A percentile compares a stretch with the other conserved stretches of the same genome.
These are phyloP conservation scores for Ceriops zippeliana DNA, from an alignment of 345 rosid species.

Conservation along the genomic window DNA sequence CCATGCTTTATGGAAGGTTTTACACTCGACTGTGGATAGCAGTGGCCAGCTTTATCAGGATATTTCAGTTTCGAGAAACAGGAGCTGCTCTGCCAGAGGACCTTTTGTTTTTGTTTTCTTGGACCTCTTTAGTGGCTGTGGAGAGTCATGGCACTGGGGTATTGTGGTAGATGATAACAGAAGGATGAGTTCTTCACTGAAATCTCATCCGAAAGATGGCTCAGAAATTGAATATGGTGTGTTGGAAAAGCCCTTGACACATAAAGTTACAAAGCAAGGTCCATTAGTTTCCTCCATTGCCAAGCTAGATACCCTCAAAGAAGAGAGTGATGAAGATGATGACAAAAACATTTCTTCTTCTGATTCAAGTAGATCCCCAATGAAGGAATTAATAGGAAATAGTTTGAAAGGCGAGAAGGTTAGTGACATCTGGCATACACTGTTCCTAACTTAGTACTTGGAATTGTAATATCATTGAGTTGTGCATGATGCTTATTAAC, in stretches of 20 bases:
- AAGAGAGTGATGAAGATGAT: slow-evolving; percentile 52
- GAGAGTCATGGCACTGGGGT: slow-evolving; percentile 78
- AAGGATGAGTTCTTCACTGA: slow-evolving; percentile 41
- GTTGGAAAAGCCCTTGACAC: slow-evolving; percentile 36
- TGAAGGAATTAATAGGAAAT: slow-evolving; percentile 37
- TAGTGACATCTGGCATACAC: slow-evolving; percentile 17
- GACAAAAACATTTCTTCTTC: slow-evolving; percentile 42
- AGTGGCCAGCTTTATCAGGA: slow-evolving; percentile 37
- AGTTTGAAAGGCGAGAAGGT: slow-evolving; percentile 48
- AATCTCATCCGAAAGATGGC: slow-evolving; percentile 39
- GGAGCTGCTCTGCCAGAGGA: slow-evolving; percentile 40
- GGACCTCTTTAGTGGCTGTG: slow-evolving; percentile 81
- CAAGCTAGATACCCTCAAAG: slow-evolving; percentile 51
- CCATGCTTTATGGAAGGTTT: slow-evolving; percentile 39
- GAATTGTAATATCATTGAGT: neutral
- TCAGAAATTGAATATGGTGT: slow-evolving; percentile 33
- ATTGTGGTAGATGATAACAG: slow-evolving; percentile 59
- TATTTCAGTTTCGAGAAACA: slow-evolving; percentile 39
- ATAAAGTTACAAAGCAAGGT: slow-evolving; percentile 39
- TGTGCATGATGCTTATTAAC: neutral
- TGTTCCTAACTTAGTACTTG: slow-evolving; percentile 3
- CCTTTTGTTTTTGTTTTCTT: slow-evolving; percentile 82
- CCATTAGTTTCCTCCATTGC: slow-evolving; percentile 30
- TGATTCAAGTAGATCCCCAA: slow-evolving; percentile 39
- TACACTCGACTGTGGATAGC: slow-evolving; percentile 35